Evolutionary conservation across 495 filamentous ascomycete genomes (phyloP), one percentile per base, ranked within the genome.

Genomic region (Penicillium parvum): DNA sequence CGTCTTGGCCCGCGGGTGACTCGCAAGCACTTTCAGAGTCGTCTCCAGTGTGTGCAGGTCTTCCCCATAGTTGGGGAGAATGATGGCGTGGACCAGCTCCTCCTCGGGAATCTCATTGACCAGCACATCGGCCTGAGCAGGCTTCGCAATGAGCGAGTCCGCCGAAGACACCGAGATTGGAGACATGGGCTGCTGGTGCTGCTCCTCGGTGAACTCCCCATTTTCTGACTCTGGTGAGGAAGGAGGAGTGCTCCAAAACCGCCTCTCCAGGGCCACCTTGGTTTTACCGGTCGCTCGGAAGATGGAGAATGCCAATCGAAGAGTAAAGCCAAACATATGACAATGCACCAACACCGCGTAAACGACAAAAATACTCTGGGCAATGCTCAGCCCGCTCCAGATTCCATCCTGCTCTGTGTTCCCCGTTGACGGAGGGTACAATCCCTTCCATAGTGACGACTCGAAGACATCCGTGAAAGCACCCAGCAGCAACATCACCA

Each of bases 11-110:
- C 79, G 72, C 3, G 79, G 73, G 55, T 86, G 82, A 25, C 71
- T 77, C 5, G 80, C 82, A 47, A 86, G 61, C 16, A 85, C 80
- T 19, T 78, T 76, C 20, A 85, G 59, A 1, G 82, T 85, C 42
- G 83, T 80, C 46, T 75, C 65, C 39, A 86, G 60, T 0, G 75
- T 83, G 37, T 81, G 75, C 40, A 81, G 59, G 18, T 84, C 81
- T 50, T 86, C 82, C 45, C 79, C 81, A 61, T 86, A 86, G 50
- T 83, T 84, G 10, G 82, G 82, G 7, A 86, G 63, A 46, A 86
- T 70, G 38, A 86, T 82, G 2, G 79, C 79, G 41, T 84, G 78
- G 10, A 83, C 61, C 15, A 82, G 40, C 39, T 66, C 65, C 3
- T 54, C 45, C 12, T 43, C 52, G 5, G n/a, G 45, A 28, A 40